Percentiles rank a stretch among this genome's conserved stretches.
Evolutionary conservation across 202 grass and related monocot genomes (phyloP).

Genomic region (Thinopyrum obtusiflorum): DNA sequence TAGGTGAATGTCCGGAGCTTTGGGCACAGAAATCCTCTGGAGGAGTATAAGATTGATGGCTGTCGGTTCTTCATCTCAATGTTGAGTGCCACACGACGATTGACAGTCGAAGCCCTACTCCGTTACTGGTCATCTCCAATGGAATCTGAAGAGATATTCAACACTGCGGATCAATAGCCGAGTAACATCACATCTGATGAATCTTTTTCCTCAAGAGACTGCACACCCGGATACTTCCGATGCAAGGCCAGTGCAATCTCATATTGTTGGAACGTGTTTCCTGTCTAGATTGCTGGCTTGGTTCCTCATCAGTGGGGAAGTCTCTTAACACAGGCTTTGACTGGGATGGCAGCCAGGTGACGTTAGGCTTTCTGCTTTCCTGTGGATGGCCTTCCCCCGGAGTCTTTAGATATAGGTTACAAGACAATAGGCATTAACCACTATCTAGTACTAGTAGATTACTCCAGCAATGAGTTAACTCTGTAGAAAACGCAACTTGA

Average conservation of each 20-base stretch:
- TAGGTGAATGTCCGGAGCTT: conserved; percentile 97
- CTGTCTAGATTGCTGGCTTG: not conserved
- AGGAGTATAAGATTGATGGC: conserved; percentile 97
- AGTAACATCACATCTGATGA: not conserved
- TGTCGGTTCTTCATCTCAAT: conserved; percentile 98
- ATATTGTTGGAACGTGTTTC: not conserved
- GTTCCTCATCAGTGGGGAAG: not conserved
- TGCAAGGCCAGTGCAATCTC: too few species aligned
- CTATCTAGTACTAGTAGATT: not conserved
- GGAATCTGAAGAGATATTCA: conserved; percentile 70
- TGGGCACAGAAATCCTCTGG: conserved; percentile 88
- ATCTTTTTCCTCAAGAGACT: too few species aligned
- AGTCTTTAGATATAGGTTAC: not conserved
- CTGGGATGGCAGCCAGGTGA: not conserved
- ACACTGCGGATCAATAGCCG: conserved; percentile 38
- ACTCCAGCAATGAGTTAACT: not conserved
- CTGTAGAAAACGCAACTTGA: not conserved
- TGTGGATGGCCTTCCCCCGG: not conserved
- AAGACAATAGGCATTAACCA: not conserved
- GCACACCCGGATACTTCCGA: not conserved
- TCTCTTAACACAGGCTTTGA: not conserved
- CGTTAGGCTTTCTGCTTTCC: not conserved
- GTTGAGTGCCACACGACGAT: conserved; percentile 68
- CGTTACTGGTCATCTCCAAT: conserved; percentile 81
- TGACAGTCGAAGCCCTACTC: conserved; percentile 71